Conservation (phyloP, 1,284 basidiomycete genomes). For the Cerioporus squamosus region DNA sequence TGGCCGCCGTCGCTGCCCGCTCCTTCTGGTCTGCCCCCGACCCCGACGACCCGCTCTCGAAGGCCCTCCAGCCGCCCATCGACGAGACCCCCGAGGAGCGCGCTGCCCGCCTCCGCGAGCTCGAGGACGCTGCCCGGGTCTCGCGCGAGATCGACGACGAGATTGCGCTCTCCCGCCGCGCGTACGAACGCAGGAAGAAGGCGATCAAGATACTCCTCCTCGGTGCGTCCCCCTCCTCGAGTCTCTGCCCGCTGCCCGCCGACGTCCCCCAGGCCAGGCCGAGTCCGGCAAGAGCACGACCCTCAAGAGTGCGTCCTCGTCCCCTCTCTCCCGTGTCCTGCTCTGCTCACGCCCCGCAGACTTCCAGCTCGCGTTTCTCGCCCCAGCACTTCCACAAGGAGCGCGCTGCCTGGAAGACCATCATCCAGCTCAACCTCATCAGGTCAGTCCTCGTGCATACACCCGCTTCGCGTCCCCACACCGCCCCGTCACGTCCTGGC, state of each 20-base stretch:
- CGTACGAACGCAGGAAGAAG: slow-evolving; percentile 56
- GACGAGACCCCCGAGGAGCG: slow-evolving; percentile 53
- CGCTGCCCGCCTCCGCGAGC: slow-evolving; percentile 40
- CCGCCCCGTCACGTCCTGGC: too few relatives aligned
- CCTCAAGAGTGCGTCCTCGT: slow-evolving; percentile 55
- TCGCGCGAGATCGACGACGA: slow-evolving; percentile 61
- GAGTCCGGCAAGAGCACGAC: slow-evolving; percentile 75
- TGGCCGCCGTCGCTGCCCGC: slow-evolving; percentile 14
- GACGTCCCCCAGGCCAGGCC: slow-evolving; percentile 54
- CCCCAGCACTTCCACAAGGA: slow-evolving; percentile 63
- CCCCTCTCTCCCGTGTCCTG: too few relatives aligned
- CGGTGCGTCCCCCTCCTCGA: slow-evolving; percentile 44
- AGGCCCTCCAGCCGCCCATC: slow-evolving; percentile 37
- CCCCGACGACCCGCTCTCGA: slow-evolving; percentile 40
- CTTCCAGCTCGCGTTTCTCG: slow-evolving; percentile 68
- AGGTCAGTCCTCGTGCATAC: slow-evolving; percentile 40
- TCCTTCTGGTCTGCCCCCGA: slow-evolving; percentile 21
- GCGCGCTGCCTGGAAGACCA: slow-evolving; percentile 59
- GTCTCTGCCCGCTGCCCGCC: background rate
- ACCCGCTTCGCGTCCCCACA: too few relatives aligned
- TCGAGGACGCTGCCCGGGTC: slow-evolving; percentile 49
- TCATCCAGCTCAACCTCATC: slow-evolving; percentile 73
- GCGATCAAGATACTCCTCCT: slow-evolving; percentile 67
- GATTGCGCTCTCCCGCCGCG: slow-evolving; percentile 54
- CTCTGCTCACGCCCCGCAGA: slow-evolving; percentile 37